Evolutionary conservation across 2,329 filamentous ascomycete genomes (phyloP), one percentile per base, ranked within the genome.

Genomic region (Colletotrichum simmondsii): DNA sequence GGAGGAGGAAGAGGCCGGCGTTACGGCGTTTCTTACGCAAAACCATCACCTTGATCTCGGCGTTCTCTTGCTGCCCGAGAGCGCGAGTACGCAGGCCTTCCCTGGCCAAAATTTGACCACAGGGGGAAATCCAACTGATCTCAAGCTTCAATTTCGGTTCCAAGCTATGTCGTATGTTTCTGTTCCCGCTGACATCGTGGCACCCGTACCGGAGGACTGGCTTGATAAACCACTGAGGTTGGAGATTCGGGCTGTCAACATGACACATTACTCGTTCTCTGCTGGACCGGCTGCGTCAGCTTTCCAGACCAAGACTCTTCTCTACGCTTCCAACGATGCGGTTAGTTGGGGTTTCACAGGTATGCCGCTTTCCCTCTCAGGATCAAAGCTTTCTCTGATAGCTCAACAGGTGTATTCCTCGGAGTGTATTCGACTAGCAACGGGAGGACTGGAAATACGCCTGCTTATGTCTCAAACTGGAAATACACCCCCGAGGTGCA

Each of bases 401-500:
- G 3, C 22, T 30, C 14, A 42, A 78, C 75, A 83, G 87, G 88
- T 0, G 83, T 84, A 1, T 78, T 90, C 24, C 73, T 90, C 0
- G 88, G 88, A 0, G 82, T 85, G 1, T 90, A 89, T 76, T 85
- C 84, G 53, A 90, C 88, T 4, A 87, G 80, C 32, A 90, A 90
- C 74, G 87, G 87, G 0, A 82, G 82, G 2, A 77, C 81, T 12
- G 84, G 82, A 2, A 81, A 76, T 2, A 83, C 84, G 37, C 81
- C 83, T 4, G 86, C 85, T 3, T 89, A 87, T 76, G 79, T 89
- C 61, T 83, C 80, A 6, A 80, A 84, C 24, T 89, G 87, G 87
- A 81, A 78, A 69, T 89, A 88, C 74, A 77, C 73, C 1, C 82
- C 82, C 19, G 77, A 82, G 61, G 83, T 78, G 3, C 81, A 83